Base-by-base conservation (phyloP, 768 basidiomycete species). In the Clavaria fumosa region DNA sequence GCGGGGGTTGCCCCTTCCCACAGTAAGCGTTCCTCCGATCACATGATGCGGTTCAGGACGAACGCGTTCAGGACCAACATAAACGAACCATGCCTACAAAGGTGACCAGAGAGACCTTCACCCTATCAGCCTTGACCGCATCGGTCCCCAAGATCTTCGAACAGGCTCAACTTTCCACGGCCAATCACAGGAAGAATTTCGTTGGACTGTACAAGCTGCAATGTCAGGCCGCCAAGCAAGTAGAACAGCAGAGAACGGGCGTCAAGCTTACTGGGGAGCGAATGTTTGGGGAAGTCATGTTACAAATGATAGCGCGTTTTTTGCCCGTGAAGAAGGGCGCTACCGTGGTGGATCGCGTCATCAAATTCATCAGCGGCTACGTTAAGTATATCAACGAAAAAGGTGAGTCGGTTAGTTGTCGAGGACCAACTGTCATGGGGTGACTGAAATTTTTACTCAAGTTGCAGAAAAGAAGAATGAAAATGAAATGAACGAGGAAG, bases 161-260 rank as follows among this genome's bases (percentile, higher is more conserved):
- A 20, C 82, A 93, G 57, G 81, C 66, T 0, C 85, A 90, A 53
- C 59, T 53, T 5, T 72, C 78, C 0, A 55, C 65, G 10, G 75
- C 82, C 6, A 89, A 85, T 53, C 90, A 96, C 55, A 75, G 78
- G 43, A 95, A 95, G 65, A 93, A 95, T 57, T 62, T 78, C 35
- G 77, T 86, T 28, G 73, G 75, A 0, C 68, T 95, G 3, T 66
- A 84, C 62, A 86, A 86, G 53, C 56, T 91, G 28, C 86, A 91
- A 40, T 39, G 57, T 3, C 66, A 79, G 37, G 78, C 77, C 7
- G 72, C 77, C 1, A 47, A 58, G 10, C 59, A 64, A 45, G 70
- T 61, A 2, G 64, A 77, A 43, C 39, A 60, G 2, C 63, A 67
- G 35, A 71, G 72, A 6, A 58, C 53, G 31, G 45, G 30, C 3